Evolutionary conservation across 768 basidiomycete genomes (phyloP).

Genomic region (Russula brevipes): DNA sequence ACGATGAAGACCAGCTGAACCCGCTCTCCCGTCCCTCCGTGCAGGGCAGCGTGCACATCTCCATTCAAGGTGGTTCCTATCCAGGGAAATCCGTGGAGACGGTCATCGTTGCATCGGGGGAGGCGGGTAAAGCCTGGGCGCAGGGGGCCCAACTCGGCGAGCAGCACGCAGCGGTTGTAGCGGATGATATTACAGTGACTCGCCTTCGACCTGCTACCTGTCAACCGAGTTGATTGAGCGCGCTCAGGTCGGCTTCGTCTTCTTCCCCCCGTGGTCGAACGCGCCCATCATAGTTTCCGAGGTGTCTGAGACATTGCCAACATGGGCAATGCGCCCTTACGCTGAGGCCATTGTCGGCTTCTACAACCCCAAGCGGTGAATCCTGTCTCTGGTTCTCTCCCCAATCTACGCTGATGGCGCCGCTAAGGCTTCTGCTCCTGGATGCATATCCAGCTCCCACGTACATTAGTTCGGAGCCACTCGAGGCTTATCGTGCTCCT

Average conservation of each 20-base stretch:
- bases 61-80: conserved; percentile 1
- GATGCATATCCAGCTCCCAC: conserved; percentile 26
- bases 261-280: conserved; percentile 25
- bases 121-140: conserved; percentile 27
- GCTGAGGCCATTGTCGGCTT: conserved; percentile 24
- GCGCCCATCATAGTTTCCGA: conserved; percentile 26
- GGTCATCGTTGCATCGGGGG: conserved; percentile 24
- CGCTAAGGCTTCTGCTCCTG: conserved; percentile 25
- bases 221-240: background rate
- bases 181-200: conserved; percentile 21
- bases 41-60: background rate
- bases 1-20: conserved; percentile 30
- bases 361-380: conserved; percentile 25
- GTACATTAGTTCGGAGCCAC: conserved; percentile 23
- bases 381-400: background rate
- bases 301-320: conserved; percentile 20
- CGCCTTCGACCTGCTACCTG: background rate
- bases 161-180: conserved; percentile 14
- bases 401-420: background rate
- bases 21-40: conserved; percentile 16
- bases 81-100: background rate
- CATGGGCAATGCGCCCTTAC: conserved; percentile 28
- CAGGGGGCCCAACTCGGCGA: conserved; percentile 26
- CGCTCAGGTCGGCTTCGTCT: conserved; percentile 25
- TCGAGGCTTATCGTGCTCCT: conserved; percentile 22